Evolutionary conservation across 2,329 filamentous ascomycete species (phyloP), one percentile per base, ranked within the genome.

Genomic region (Aspergillus sp.): DNA sequence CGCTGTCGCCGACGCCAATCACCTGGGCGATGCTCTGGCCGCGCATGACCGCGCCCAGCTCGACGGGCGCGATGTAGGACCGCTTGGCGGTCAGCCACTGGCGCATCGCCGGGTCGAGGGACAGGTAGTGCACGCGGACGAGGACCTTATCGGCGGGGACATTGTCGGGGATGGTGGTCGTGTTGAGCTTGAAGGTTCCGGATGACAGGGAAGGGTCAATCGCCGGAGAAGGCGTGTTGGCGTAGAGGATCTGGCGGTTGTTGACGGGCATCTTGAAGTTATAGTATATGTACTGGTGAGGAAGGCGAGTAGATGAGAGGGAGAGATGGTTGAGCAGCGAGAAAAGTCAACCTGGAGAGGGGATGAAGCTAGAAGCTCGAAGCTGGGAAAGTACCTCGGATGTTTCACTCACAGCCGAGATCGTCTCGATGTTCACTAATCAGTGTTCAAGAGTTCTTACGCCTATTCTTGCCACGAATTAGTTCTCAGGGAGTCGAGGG

Each of bases 21-120:
- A 91, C 80, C 40, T 85, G 81, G 49, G 79, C 80, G 54, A 88
- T 80, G 54, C 77, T 78, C 19, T 69, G 67, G 34, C 86, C 86
- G 60, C 86, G 85, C 88, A 91, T 91, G 31, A 81, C 76, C 53
- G 83, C 84, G 61, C 84, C 86, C 54, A 88, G 81, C 58, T 84
- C 74, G 23, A 91, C 86, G 6, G 88, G 86, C 0, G 86, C 84
- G 2, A 88, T 67, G 70, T 91, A 91, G 1, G 86, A 82, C 25
- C 81, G 75, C 34, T 74, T 72, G 46, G 76, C 77, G 55, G 73
- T 87, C 17, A 91, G 71, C 86, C 86, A 89, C 53, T 83, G 83
- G 61, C 88, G 81, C 87, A 89, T 89, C n/a, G 87, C 86, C 1
- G 88, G 87, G 70, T 90, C 88, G 36, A 90, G 77, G 9, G 84